A percentile compares a stretch with the other conserved stretches of the same genome.
Conservation (phyloP, 768 basidiomycete genomes). For the Suillus brevipes region DNA sequence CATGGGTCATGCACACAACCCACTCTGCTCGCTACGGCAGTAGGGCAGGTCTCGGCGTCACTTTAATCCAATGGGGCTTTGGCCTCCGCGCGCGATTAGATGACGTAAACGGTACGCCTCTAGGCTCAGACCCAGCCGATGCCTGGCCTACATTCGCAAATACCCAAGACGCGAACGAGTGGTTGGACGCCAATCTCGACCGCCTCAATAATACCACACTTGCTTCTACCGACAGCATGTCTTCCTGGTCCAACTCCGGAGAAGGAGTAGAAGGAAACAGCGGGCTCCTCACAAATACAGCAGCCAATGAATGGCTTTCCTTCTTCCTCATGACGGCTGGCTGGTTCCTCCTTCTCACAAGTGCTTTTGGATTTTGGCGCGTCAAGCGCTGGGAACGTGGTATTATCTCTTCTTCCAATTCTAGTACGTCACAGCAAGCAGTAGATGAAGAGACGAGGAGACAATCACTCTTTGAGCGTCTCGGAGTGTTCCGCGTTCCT, state of each 20-base stretch:
- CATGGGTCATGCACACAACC: slow-evolving; percentile 90
- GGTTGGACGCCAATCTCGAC: slow-evolving; percentile 32
- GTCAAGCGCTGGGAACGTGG: slow-evolving; percentile 87
- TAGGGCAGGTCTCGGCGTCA: slow-evolving; percentile 92
- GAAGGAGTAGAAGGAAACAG: slow-evolving; percentile 10
- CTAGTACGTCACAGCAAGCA: slow-evolving; percentile 20
- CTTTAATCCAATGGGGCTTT: slow-evolving; percentile 94
- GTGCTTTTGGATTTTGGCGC: slow-evolving; percentile 87
- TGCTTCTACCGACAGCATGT: slow-evolving; percentile 18
- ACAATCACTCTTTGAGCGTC: slow-evolving; percentile 32
- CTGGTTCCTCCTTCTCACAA: slow-evolving; percentile 88
- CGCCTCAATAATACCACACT: slow-evolving; percentile 26
- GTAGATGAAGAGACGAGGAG: slow-evolving; percentile 22
- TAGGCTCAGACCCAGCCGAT: slow-evolving; percentile 30
- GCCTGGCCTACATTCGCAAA: slow-evolving; percentile 45
- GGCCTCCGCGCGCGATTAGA: slow-evolving; percentile 62
- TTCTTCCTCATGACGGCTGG: slow-evolving; percentile 93
- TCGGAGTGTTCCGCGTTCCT: slow-evolving; percentile 22
- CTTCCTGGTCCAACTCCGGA: slow-evolving; percentile 39
- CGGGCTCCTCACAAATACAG: slow-evolving; percentile 48
- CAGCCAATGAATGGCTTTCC: slow-evolving; percentile 90
- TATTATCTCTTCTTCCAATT: slow-evolving; percentile 49
- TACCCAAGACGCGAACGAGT: slow-evolving; percentile 47
- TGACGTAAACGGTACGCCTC: slow-evolving; percentile 34
- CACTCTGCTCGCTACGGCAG: slow-evolving; percentile 93